Base-by-base conservation (phyloP, 2,329 filamentous ascomycete genomes). In the Harringtonia aguacate region DNA sequence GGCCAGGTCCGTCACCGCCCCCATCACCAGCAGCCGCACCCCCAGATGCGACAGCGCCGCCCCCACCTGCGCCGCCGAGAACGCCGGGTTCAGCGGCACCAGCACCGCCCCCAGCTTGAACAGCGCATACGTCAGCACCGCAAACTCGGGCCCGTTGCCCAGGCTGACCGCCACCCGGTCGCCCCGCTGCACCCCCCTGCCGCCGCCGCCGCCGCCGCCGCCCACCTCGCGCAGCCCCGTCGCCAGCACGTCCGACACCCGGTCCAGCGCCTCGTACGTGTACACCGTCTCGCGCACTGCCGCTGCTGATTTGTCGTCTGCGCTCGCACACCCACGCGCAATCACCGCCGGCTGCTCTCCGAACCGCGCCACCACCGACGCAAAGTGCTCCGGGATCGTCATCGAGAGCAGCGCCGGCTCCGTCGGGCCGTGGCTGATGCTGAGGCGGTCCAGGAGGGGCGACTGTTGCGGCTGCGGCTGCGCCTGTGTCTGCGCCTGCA, bases 31-130 rank as follows among this genome's bases (percentile, higher is more conserved):
- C 52, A 92, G 75, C 39, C 77, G 73, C 13, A 79, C 80, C 8
- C 69, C 71, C 1, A 98, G 74, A 55, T 94, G 89, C 9, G 72
- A 73, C 24, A 97, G 68, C 0, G 89, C 90, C 3, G 86, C 75
- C 6, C 77, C 69, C 9, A 97, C 79, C 66, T 97, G 92, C 6
- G 68, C 61, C 4, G 77, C 71, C 53, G 87, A 94, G 69, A 97
- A 97, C 2, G 79, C 82, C 18, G 89, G 90, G 60, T 98, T 97
- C 21, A 97, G 66, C 0, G 90, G 92, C n/a, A 94, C 89, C 49
- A 97, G 69, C 41, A 97, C 77, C 21, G 86, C 90, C n/a, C 92
- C 92, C 10, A 97, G 73, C 63, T 97, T 97, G 69, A 90, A 95
- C 44, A 92, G 62, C 1, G 89, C 89, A 63, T 97, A 97, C 7